A percentile compares a stretch with the other conserved stretches of the same genome.
Conservation (phyloP, 1,284 basidiomycete genomes). For the Ustilago cynodontis region DNA sequence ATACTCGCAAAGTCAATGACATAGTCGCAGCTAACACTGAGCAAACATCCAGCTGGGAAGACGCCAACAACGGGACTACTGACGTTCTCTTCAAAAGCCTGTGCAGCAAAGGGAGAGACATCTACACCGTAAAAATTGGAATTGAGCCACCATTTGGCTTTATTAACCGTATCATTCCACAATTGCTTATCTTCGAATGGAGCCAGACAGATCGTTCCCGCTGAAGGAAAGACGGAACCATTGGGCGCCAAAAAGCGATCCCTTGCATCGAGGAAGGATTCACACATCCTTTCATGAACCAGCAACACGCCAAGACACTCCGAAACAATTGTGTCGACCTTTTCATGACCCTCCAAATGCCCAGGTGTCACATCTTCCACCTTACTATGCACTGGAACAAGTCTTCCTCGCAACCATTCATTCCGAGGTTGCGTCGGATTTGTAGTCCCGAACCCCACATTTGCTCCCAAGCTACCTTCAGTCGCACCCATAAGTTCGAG, state of each 20-base stretch:
- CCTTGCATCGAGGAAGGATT: slow-evolving; percentile 72
- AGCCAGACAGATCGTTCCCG: slow-evolving; percentile 72
- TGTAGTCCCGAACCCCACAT: slow-evolving; percentile 18
- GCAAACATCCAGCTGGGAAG: slow-evolving; percentile 56
- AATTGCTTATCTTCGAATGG: slow-evolving; percentile 73
- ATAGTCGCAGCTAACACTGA: slow-evolving; percentile 56
- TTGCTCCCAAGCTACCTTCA: slow-evolving; percentile 6
- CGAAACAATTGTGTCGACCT: slow-evolving; percentile 74
- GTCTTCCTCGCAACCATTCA: slow-evolving; percentile 49
- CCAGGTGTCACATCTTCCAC: slow-evolving; percentile 62
- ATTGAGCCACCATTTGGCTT: slow-evolving; percentile 68
- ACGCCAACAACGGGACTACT: slow-evolving; percentile 63
- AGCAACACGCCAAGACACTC: slow-evolving; percentile 74
- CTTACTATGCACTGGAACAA: slow-evolving; percentile 59
- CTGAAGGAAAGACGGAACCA: slow-evolving; percentile 72
- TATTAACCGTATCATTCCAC: slow-evolving; percentile 72
- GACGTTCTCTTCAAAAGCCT: slow-evolving; percentile 62
- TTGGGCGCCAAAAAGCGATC: slow-evolving; percentile 72
- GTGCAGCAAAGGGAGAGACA: slow-evolving; percentile 56
- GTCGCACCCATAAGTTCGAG: slow-evolving; percentile 44
- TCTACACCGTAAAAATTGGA: slow-evolving; percentile 67
- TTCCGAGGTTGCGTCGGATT: slow-evolving; percentile 45
- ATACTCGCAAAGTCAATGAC: slow-evolving; percentile 63
- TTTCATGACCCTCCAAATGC: slow-evolving; percentile 49
- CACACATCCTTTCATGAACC: slow-evolving; percentile 74